Conservation (phyloP, 352 stramenopile genomes). For the Phytophthora constricta region DNA sequence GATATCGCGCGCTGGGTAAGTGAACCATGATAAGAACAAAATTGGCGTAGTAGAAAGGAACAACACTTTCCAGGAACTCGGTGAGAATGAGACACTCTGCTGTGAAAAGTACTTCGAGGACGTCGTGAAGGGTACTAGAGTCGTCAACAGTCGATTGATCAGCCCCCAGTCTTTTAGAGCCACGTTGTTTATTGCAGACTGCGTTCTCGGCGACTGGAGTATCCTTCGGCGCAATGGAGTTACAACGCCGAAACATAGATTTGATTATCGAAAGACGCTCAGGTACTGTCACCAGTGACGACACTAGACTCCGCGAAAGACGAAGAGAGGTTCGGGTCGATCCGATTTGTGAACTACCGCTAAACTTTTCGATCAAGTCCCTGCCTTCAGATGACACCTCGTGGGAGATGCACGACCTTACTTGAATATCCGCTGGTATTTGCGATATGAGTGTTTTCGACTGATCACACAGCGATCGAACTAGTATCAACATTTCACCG, state of each 20-base stretch:
- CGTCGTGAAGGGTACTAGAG: neutral
- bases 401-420: slow-evolving; percentile 13
- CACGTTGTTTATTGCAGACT: neutral
- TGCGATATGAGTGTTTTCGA: neutral
- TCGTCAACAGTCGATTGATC: neutral
- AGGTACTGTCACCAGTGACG: neutral
- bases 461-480: neutral
- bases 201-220: neutral
- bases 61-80: slow-evolving; percentile 36
- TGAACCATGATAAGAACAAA: slow-evolving; percentile 10
- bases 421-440: neutral
- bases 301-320: neutral
- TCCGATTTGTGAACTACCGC: neutral
- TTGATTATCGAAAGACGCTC: neutral
- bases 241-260: neutral
- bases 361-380: neutral
- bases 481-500: neutral
- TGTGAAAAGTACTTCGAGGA: slow-evolving; percentile 25
- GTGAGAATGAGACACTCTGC: slow-evolving; percentile 38
- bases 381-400: slow-evolving; percentile 5
- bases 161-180: neutral
- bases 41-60: slow-evolving; percentile 30
- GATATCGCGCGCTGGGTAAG: slow-evolving; percentile 28
- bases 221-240: neutral
- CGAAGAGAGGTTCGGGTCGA: neutral